Evolutionary conservation across 352 stramenopile species (phyloP).

Genomic region (Phytophthora aleatoria): DNA sequence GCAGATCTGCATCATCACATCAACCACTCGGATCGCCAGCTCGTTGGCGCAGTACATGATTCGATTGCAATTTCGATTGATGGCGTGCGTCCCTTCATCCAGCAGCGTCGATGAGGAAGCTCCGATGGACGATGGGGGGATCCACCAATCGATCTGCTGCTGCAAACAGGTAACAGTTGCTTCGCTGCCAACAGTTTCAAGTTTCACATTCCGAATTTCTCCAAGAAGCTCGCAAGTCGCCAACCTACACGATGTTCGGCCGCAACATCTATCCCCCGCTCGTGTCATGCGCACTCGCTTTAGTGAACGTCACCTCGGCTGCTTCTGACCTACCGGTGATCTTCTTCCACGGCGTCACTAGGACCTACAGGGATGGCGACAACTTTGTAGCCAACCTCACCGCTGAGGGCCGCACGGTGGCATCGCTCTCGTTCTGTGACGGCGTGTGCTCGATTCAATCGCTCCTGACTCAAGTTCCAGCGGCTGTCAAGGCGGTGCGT

Average conservation of each 20-base stretch:
- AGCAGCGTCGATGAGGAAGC: background rate
- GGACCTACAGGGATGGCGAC: constrained; percentile 15
- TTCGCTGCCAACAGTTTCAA: background rate
- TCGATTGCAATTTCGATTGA: background rate
- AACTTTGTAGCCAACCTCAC: constrained; percentile 37
- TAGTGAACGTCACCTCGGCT: constrained; percentile 6
- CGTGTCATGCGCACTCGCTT: constrained; percentile 7
- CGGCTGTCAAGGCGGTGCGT: constrained; percentile 32
- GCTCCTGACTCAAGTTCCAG: constrained; percentile 35
- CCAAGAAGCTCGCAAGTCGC: background rate
- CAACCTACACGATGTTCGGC: constrained; percentile 10
- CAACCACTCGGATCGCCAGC: background rate
- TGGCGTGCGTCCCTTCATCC: background rate
- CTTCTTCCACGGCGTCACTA: constrained; percentile 48
- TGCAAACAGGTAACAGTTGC: background rate
- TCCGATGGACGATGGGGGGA: background rate
- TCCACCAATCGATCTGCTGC: background rate
- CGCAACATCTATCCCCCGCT: background rate
- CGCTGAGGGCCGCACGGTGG: constrained; percentile 32
- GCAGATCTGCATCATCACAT: background rate
- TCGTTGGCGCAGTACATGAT: background rate
- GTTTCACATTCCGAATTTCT: background rate
- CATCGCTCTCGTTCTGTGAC: constrained; percentile 40
- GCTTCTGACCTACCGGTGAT: constrained; percentile 38
- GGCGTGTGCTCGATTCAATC: constrained; percentile 28